Percentiles rank a stretch among this genome's conserved stretches.
phyloP scores from a whole-genome alignment of 495 filamentous ascomycete genomes.

The Neurospora sp. region DNA sequence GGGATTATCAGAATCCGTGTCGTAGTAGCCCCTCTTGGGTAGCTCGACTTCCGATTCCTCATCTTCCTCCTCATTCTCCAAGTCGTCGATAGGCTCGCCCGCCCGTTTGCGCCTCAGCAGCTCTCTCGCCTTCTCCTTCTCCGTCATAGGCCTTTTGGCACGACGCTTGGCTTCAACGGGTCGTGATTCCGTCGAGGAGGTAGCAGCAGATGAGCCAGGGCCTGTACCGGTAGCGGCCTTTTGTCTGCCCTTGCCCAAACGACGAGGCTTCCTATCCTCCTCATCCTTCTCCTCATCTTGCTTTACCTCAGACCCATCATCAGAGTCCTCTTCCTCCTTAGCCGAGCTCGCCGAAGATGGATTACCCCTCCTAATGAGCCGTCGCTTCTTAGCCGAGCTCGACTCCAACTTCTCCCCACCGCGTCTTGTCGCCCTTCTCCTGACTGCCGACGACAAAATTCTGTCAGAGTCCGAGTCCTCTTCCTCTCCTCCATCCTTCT shows the following conservation, averaged over 20 bases:
- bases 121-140: slow-evolving; percentile 21
- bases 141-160: slow-evolving; percentile 5
- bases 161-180: background rate
- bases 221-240: background rate
- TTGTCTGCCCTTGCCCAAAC: background rate
- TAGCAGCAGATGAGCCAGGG: background rate
- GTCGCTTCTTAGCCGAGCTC: background rate
- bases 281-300: background rate
- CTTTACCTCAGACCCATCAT: background rate
- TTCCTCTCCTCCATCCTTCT: background rate
- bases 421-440: background rate
- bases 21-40: slow-evolving; percentile 27
- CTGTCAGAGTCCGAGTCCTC: background rate
- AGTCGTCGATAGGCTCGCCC: slow-evolving; percentile 39
- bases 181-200: background rate
- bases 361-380: background rate
- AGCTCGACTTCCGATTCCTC: background rate
- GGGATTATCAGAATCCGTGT: slow-evolving; percentile 29
- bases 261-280: background rate
- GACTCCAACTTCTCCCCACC: background rate
- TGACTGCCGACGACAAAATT: background rate
- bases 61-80: slow-evolving; percentile 31
- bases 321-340: background rate
- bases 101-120: slow-evolving; percentile 33
- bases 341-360: background rate